phyloP scores from a whole-genome alignment of 2,329 filamentous ascomycete species.

The Emericellopsis cladophorae region DNA sequence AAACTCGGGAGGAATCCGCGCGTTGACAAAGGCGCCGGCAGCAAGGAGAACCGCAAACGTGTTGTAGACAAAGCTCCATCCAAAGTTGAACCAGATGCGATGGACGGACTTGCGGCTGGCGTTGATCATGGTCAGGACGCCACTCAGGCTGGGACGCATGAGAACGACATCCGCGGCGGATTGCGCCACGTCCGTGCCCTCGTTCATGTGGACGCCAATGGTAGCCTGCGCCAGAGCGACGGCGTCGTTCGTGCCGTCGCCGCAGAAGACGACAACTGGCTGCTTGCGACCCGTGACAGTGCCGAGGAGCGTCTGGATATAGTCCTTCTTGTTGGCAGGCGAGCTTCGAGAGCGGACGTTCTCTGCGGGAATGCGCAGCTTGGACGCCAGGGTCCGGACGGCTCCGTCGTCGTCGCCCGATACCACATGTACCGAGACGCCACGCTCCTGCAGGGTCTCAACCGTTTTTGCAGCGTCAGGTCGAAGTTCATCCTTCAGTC shows the following conservation, averaged over 20 bases:
- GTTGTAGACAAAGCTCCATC: conserved; percentile 51
- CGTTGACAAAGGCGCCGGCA: conserved; percentile 41
- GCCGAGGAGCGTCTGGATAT: conserved; percentile 24
- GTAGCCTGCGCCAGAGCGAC: conserved; percentile 46
- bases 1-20: conserved; percentile 32
- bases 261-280: conserved; percentile 38
- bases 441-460: conserved; percentile 17
- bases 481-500: conserved; percentile 32
- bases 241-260: conserved; percentile 54
- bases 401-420: conserved; percentile 41
- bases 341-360: conserved; percentile 28
- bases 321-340: conserved; percentile 31
- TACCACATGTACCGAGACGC: conserved; percentile 32
- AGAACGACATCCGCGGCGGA: conserved; percentile 46
- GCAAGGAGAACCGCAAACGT: conserved; percentile 46
- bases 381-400: conserved; percentile 24
- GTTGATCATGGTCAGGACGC: conserved; percentile 38
- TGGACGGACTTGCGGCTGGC: conserved; percentile 21
- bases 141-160: conserved; percentile 33
- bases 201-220: conserved; percentile 46
- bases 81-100: conserved; percentile 47
- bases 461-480: conserved; percentile 24
- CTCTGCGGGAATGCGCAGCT: conserved; percentile 23
- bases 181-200: conserved; percentile 36
- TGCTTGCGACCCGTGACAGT: conserved; percentile 4